Percentiles rank a stretch among this genome's conserved stretches.
Evolutionary conservation across 1,284 basidiomycete genomes (phyloP).

Genomic region (Erythrobasidium hasegawianum): DNA sequence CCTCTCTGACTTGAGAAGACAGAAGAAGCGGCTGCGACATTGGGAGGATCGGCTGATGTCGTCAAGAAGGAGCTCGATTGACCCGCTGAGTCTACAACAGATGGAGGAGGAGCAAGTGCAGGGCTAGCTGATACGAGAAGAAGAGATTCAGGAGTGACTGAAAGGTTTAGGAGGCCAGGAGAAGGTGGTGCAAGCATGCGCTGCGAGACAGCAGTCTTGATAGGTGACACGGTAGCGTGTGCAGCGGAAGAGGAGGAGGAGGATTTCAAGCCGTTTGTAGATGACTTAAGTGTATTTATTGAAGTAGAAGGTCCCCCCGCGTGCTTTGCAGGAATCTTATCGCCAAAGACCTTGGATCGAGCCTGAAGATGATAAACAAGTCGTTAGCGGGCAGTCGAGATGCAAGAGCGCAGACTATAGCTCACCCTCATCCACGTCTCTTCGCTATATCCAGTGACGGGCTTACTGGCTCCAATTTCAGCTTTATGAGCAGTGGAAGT

Average conservation of each 20-base stretch:
- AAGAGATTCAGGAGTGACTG: constrained; percentile 18
- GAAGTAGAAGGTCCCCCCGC: neutral
- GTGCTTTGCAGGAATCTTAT: neutral
- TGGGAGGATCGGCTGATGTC: too few species aligned
- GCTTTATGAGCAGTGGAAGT: too few species aligned
- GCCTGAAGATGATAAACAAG: neutral
- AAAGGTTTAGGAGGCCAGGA: constrained; percentile 7
- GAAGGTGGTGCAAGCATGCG: constrained; percentile 10
- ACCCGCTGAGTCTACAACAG: neutral
- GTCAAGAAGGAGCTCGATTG: too few species aligned
- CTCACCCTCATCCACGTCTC: too few species aligned
- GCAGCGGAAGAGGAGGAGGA: constrained; percentile 3
- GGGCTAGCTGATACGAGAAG: constrained; percentile 14
- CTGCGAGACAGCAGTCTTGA: constrained; percentile 18
- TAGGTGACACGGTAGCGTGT: constrained; percentile 1
- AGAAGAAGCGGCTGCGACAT: too few species aligned
- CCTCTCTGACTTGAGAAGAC: neutral
- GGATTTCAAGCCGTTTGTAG: constrained; percentile 1
- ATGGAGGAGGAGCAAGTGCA: neutral
- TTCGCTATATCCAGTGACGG: too few species aligned
- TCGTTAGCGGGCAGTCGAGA: too few species aligned
- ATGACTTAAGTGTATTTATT: neutral
- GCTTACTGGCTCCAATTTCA: too few species aligned
- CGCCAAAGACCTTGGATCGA: constrained; percentile 14
- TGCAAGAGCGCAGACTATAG: too few species aligned